These are phyloP conservation scores for Tricholoma hemisulphureum DNA, from an alignment of 768 basidiomycete genomes.

Conservation along the genomic window DNA sequence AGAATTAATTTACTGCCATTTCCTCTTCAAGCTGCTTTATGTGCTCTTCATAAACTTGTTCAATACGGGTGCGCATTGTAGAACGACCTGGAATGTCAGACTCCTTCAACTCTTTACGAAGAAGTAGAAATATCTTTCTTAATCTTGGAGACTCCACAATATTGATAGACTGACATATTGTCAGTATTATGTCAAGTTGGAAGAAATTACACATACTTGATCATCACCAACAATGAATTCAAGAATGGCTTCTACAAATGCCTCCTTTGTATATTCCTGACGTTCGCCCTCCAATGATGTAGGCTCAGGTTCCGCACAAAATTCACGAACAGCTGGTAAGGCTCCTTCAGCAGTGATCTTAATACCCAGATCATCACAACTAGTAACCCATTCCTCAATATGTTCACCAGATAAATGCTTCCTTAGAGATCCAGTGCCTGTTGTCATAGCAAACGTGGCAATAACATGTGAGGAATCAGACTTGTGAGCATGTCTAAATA, in stretches of 20 bases:
- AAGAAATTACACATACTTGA: neutral
- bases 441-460: constrained; percentile 1
- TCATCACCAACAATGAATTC: neutral
- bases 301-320: neutral
- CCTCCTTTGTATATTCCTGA: constrained; percentile 12
- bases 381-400: constrained; percentile 12
- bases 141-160: neutral
- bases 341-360: constrained; percentile 12
- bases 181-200: neutral
- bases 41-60: no score
- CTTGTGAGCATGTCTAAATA: neutral
- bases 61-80: neutral
- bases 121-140: no score
- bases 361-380: constrained; percentile 16
- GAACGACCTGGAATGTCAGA: no score
- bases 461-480: neutral
- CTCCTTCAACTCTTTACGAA: neutral
- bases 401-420: constrained; percentile 9
- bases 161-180: neutral
- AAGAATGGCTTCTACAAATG: neutral
- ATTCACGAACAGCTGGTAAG: neutral
- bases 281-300: neutral
- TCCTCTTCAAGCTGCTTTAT: no score
- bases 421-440: constrained; percentile 4
- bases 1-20: neutral